Evolutionary conservation across 306 rosid species (phyloP), one percentile per base, ranked within the genome.

Genomic region (Prunus persica): DNA sequence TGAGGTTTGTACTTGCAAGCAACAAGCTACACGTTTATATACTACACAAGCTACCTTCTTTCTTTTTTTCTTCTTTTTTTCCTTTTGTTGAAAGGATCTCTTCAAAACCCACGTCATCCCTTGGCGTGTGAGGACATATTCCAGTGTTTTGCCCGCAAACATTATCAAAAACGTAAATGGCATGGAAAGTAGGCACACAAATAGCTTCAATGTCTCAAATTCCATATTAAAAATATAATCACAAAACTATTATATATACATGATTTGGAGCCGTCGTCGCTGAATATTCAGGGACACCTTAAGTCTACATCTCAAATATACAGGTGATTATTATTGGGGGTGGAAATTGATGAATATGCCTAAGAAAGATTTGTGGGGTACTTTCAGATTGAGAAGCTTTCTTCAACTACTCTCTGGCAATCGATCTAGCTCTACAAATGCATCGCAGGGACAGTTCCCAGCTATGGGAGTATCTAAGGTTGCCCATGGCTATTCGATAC

Each of bases 301-400:
- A 19, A 55, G 1, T 51, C 2, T 1, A 8, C 25, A 7, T 56
- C 62, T 56, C 28, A 56, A 10, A 12, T 11, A 47, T 47, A 22
- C 25, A 56, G 57, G 22, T 52, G 57, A 52, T 14, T 15, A 52
- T 52, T 52, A 52, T 38, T 38, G 43, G 43, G 62, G 28, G 62
- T 9, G 62, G 13, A 56, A 56, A 20, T 56, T 56, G 12, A 8
- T 56, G 25, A 56, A 20, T 56, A 85, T 85, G 90, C 72, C 85
- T 41, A 63, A 70, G 54, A 85, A 69, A 82, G 77, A 83, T 1
- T 60, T 75, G 47, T 78, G 78, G 88, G 62, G 68, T 34, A 69
- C 67, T 55, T 60, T 25, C 80, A 87, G 72, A 73, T 79, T 84
- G 67, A 79, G 49, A 78, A 78, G 66, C 62, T 69, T 82, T 79